A percentile compares a stretch with the other conserved stretches of the same genome.
These are phyloP conservation scores for Kalanchoe fedtschenkoi DNA, from an alignment of 164 flowering plant species.

Conservation along the genomic window DNA sequence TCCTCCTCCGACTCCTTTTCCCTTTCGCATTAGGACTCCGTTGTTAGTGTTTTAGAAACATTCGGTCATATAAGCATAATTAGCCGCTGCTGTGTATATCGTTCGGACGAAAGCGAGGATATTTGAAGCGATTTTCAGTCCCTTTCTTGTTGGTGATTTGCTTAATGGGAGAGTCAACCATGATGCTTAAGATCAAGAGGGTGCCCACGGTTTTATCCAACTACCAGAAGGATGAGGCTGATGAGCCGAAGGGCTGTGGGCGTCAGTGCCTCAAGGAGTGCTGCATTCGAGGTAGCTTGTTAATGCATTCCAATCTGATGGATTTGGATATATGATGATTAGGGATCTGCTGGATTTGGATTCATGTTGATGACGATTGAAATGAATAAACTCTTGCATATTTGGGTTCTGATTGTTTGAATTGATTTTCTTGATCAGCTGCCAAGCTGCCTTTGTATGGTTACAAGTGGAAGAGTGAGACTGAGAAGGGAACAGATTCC, in stretches of 20 bases:
- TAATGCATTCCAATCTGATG: not conserved
- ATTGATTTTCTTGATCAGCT: constrained; percentile 18
- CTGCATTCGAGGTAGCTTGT: constrained; percentile 46
- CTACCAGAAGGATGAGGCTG: constrained; percentile 46
- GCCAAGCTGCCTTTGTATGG: constrained; percentile 60
- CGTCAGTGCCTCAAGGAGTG: constrained; percentile 51
- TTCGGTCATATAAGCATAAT: no score
- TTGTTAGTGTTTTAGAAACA: not conserved
- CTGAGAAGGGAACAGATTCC: constrained; percentile 12
- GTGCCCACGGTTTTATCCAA: constrained; percentile 67
- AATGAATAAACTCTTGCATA: not conserved
- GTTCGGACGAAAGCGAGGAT: not conserved
- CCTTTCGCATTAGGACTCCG: constrained; percentile 2
- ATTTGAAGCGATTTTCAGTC: not conserved
- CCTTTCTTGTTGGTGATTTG: not conserved
- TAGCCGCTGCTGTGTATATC: not conserved
- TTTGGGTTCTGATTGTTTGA: not conserved
- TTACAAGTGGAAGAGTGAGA: constrained; percentile 29
- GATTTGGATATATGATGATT: not conserved
- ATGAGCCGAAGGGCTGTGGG: constrained; percentile 40
- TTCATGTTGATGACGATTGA: not conserved
- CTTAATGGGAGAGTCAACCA: constrained; percentile 7
- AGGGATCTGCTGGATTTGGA: not conserved
- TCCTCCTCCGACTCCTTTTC: not conserved
- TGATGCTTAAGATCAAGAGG: constrained; percentile 59